These are phyloP conservation scores for Leccinum imitatum DNA, from an alignment of 768 basidiomycete genomes.

Conservation along the genomic window DNA sequence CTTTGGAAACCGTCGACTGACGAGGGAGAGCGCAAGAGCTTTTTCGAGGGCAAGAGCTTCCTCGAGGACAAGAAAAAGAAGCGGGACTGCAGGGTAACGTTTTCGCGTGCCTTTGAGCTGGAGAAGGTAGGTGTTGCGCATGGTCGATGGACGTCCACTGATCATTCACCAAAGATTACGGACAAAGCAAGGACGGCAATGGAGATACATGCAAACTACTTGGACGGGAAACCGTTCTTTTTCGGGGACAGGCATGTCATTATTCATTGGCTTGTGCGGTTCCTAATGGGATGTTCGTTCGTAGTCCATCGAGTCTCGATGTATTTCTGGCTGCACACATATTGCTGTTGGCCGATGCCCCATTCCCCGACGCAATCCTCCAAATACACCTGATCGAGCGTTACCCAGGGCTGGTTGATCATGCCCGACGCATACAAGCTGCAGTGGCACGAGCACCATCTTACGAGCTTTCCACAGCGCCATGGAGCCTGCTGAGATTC, in stretches of 20 bases:
- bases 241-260: slow-evolving; percentile 48
- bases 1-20: slow-evolving; percentile 52
- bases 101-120: slow-evolving; percentile 58
- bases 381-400: slow-evolving; percentile 52
- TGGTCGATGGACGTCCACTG: not conserved
- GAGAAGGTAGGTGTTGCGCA: slow-evolving; percentile 47
- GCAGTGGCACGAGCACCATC: slow-evolving; percentile 29
- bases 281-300: not conserved
- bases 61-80: slow-evolving; percentile 38
- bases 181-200: slow-evolving; percentile 58
- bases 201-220: slow-evolving; percentile 55
- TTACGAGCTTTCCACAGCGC: slow-evolving; percentile 18
- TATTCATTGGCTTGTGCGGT: not conserved
- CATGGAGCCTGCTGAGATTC: slow-evolving; percentile 34
- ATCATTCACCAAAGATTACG: slow-evolving; percentile 44
- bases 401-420: slow-evolving; percentile 56
- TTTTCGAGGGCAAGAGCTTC: slow-evolving; percentile 35
- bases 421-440: slow-evolving; percentile 53
- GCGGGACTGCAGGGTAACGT: slow-evolving; percentile 36
- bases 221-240: slow-evolving; percentile 52
- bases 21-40: slow-evolving; percentile 40
- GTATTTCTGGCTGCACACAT: slow-evolving; percentile 67
- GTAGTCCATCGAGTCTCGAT: slow-evolving; percentile 64
- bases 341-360: slow-evolving; percentile 55
- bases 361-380: slow-evolving; percentile 61